Evolutionary conservation across 2,329 filamentous ascomycete species (phyloP).

Genomic region (Cadophora sp.): DNA sequence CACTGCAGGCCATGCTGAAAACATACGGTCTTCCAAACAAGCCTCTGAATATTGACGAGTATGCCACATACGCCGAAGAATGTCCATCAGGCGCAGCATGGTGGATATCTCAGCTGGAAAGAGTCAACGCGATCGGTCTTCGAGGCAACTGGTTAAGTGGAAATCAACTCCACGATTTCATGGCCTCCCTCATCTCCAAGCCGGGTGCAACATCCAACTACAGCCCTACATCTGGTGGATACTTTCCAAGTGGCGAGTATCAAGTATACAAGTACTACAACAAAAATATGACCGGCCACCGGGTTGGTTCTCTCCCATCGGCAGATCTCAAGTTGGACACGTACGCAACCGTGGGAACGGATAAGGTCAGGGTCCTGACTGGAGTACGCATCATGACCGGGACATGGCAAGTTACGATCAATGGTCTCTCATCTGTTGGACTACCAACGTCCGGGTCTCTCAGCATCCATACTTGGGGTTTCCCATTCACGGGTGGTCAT

Average conservation of each 20-base stretch:
- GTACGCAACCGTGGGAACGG: constrained; percentile 34
- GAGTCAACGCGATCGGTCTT: constrained; percentile 34
- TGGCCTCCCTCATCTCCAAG: constrained; percentile 36
- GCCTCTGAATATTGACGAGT: constrained; percentile 37
- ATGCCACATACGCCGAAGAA: constrained; percentile 31
- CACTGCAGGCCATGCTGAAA: constrained; percentile 39
- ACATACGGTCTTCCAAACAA: constrained; percentile 31
- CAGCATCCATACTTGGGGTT: constrained; percentile 41
- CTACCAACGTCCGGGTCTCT: constrained; percentile 32
- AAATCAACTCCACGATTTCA: constrained; percentile 33
- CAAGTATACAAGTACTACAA: constrained; percentile 57
- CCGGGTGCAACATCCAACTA: constrained; percentile 28
- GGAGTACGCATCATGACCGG: constrained; percentile 33
- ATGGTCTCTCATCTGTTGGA: constrained; percentile 31
- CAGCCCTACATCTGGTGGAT: constrained; percentile 41
- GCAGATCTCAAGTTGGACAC: constrained; percentile 32
- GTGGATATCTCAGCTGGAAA: constrained; percentile 37
- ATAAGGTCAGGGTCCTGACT: constrained; percentile 32
- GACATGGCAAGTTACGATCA: constrained; percentile 37
- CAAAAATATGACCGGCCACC: constrained; percentile 50
- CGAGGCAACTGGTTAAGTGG: constrained; percentile 36
- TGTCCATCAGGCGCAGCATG: constrained; percentile 32
- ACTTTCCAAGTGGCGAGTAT: constrained; percentile 51
- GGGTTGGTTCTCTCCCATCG: constrained; percentile 47
- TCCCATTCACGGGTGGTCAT: constrained; percentile 33